phyloP scores from a whole-genome alignment of 768 basidiomycete genomes.

The Hemileccinum rubropunctum region DNA sequence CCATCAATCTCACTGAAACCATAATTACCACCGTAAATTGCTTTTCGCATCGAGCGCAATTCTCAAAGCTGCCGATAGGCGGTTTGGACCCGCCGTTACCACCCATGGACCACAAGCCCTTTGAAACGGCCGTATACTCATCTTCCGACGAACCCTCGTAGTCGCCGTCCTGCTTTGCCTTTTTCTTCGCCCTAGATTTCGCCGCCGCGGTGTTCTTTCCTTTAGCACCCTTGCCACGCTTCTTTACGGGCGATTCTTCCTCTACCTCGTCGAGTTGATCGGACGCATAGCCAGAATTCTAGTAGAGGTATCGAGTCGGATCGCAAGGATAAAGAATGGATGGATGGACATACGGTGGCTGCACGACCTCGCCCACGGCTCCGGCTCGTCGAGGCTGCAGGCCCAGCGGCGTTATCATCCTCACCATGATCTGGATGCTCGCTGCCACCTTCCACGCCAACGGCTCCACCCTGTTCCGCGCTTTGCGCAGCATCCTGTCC shows the following conservation, averaged over 20 bases:
- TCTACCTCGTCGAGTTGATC: constrained; percentile 72
- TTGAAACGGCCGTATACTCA: constrained; percentile 65
- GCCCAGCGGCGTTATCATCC: neutral
- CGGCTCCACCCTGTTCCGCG: constrained; percentile 7
- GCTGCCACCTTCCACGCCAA: constrained; percentile 3
- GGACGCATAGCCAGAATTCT: constrained; percentile 55
- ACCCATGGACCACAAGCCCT: constrained; percentile 38
- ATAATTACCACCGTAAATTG: constrained; percentile 83
- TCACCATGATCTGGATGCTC: constrained; percentile 13
- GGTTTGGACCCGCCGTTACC: constrained; percentile 45
- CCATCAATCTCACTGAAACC: neutral
- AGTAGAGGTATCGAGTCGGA: neutral
- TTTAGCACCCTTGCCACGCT: constrained; percentile 55
- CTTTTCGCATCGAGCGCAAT: constrained; percentile 78
- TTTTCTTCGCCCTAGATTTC: constrained; percentile 39
- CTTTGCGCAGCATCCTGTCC: constrained; percentile 31
- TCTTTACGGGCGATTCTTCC: constrained; percentile 44
- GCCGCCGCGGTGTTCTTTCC: constrained; percentile 35
- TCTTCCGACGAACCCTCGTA: constrained; percentile 58
- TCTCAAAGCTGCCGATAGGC: constrained; percentile 72
- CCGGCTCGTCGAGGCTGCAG: constrained; percentile 9
- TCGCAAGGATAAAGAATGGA: neutral
- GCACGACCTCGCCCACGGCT: constrained; percentile 12
- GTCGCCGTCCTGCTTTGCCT: constrained; percentile 44
- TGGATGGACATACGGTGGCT: constrained; percentile 8